These are phyloP conservation scores for Kurtzmaniella natalensis DNA, from an alignment of 1,139 yeast species.

Conservation along the genomic window DNA sequence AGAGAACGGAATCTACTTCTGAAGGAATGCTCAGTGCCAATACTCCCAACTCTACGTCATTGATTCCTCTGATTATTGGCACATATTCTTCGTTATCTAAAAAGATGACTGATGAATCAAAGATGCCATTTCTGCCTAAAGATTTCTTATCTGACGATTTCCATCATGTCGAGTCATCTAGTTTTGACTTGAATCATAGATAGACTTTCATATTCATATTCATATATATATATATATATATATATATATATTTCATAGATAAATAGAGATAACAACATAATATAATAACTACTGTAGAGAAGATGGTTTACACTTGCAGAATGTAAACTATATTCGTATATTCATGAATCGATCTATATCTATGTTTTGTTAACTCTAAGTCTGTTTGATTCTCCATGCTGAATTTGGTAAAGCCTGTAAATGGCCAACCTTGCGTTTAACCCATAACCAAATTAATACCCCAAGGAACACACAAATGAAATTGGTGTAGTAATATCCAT, in stretches of 20 bases:
- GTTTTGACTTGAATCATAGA: too few relatives aligned
- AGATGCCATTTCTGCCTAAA: conserved; percentile 40
- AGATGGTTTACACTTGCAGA: too few relatives aligned
- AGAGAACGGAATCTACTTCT: conserved; percentile 8
- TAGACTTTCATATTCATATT: too few relatives aligned
- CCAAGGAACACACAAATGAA: conserved; percentile 68
- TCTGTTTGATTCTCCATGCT: conserved; percentile 58
- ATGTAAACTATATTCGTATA: too few relatives aligned
- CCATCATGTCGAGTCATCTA: conserved; percentile 9
- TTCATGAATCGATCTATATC: too few relatives aligned
- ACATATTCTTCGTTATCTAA: conserved; percentile 35
- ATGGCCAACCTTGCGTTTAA: conserved; percentile 51
- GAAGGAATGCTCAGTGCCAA: neutral
- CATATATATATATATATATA: too few relatives aligned
- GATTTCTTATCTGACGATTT: conserved; percentile 37
- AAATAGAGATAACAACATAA: too few relatives aligned
- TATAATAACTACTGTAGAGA: too few relatives aligned
- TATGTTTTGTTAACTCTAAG: too few relatives aligned
- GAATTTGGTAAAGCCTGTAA: conserved; percentile 61
- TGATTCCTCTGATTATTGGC: conserved; percentile 40
- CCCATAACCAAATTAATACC: conserved; percentile 62
- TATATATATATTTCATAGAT: too few relatives aligned
- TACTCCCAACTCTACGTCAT: conserved; percentile 27
- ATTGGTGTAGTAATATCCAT: conserved; percentile 85
- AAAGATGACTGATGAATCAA: conserved; percentile 32